Percentiles rank a stretch among this genome's conserved stretches.
phyloP scores from a whole-genome alignment of 768 basidiomycete species.

The Pleurotus tuber-regium region DNA sequence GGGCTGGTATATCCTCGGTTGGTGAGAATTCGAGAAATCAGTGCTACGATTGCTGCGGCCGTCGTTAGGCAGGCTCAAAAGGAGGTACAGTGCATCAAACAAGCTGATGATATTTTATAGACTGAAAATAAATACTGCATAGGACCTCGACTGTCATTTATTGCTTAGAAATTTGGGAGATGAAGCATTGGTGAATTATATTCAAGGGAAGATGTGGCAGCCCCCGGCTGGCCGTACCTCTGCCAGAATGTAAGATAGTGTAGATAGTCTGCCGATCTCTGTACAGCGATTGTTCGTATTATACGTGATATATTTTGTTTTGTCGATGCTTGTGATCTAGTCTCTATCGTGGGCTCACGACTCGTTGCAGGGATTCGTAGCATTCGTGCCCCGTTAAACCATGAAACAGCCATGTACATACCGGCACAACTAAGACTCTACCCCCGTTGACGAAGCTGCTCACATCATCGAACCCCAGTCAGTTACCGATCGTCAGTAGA shows the following conservation, averaged over 20 bases:
- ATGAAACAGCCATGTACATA: no score
- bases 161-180: constrained; percentile 49
- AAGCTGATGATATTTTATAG: not conserved
- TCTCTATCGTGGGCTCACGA: no score
- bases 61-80: constrained; percentile 65
- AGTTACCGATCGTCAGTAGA: no score
- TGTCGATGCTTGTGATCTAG: no score
- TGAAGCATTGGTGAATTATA: constrained; percentile 42
- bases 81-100: constrained; percentile 39
- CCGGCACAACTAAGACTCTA: no score
- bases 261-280: no score
- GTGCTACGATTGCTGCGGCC: constrained; percentile 56
- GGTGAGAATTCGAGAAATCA: constrained; percentile 63
- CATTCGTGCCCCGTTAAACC: no score
- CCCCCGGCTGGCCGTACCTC: constrained; percentile 28
- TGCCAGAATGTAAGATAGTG: constrained; percentile 11
- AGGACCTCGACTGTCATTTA: constrained; percentile 45
- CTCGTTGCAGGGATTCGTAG: no score
- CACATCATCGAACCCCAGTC: no score
- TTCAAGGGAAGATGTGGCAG: constrained; percentile 57
- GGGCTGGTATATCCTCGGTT: constrained; percentile 71
- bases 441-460: no score
- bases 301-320: no score
- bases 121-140: not conserved
- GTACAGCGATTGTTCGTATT: no score